Evolutionary conservation across 768 basidiomycete species (phyloP), one percentile per base, ranked within the genome.

Genomic region (Mycena venus): DNA sequence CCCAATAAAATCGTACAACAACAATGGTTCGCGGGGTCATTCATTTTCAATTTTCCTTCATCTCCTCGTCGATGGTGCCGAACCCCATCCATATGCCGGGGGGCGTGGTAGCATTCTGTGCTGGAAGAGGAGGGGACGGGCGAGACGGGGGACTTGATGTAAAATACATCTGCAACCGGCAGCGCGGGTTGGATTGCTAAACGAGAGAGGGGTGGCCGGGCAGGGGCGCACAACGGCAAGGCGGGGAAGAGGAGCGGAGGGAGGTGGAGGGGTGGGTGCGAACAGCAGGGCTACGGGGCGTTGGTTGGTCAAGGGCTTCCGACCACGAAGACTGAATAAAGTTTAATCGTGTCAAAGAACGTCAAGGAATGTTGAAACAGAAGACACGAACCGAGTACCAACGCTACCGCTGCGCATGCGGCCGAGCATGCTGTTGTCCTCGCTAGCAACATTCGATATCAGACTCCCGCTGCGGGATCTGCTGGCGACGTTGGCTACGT

Each of bases 351-450:
- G 49, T 47, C 29, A 53, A 27, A 5, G 40, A 40, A 27, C 27
- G 6, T 23, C 17, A 29, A 23, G 42, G 19, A 23, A 51, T 8
- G 10, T 3, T 17, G 9, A 19, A n/a, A 10, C 29, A n/a, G 15
- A 10, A 21, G 4, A 34, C 49, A 67, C 73, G n/a, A 58, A 77
- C 75, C 75, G 75, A 47, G 59, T 38, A 12, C 81, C 74, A 21
- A 83, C 64, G 60, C 86, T 87, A 12, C 86, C 87, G 36, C 84
- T 86, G 56, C 86, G 80, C 29, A 88, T 58, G 51, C 86, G 81
- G 32, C 84, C 83, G 36, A 86, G 79, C 56, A 87, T 79, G 74
- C 84, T 85, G 8, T 75, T 83, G 17, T 70, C 76, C 72, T 82
- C 80, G 25, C 74, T 78, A 10, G 83, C 83, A 29, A 82, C 78